These are phyloP conservation scores for Paratinospora sagittata DNA, from an alignment of 164 flowering plant genomes.

Conservation along the genomic window DNA sequence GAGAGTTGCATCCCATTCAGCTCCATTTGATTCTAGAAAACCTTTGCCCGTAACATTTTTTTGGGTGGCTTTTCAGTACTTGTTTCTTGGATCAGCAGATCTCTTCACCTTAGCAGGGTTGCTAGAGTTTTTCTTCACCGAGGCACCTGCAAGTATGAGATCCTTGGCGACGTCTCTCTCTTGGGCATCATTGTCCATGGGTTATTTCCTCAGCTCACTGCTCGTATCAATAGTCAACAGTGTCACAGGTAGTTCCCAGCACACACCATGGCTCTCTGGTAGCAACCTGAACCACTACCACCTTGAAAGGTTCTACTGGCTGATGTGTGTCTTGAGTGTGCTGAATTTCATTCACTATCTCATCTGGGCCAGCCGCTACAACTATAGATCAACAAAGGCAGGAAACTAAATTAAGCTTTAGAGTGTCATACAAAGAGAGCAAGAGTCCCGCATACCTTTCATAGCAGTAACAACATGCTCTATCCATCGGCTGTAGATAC, in stretches of 20 bases:
- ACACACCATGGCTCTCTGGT: slow-evolving; percentile 63
- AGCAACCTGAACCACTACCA: slow-evolving; percentile 62
- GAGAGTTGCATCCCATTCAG: slow-evolving; percentile 32
- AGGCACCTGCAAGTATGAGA: slow-evolving; percentile 79
- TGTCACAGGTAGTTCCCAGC: slow-evolving; percentile 28
- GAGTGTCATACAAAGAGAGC: neutral
- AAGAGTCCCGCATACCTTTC: slow-evolving; percentile 4
- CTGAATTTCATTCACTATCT: slow-evolving; percentile 68
- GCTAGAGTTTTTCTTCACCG: slow-evolving; percentile 87
- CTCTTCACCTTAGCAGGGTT: slow-evolving; percentile 80
- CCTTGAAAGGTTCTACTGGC: slow-evolving; percentile 76
- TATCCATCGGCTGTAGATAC: neutral
- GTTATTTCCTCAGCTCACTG: slow-evolving; percentile 77
- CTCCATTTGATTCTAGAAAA: slow-evolving; percentile 32
- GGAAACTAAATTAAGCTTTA: slow-evolving; percentile 1
- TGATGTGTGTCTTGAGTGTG: slow-evolving; percentile 59
- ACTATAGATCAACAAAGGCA: slow-evolving; percentile 34
- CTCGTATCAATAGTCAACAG: slow-evolving; percentile 57
- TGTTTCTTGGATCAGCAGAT: slow-evolving; percentile 85
- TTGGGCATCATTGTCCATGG: slow-evolving; percentile 78
- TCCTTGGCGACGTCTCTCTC: slow-evolving; percentile 81
- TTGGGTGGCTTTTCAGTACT: slow-evolving; percentile 75
- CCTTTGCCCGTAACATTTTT: slow-evolving; percentile 69
- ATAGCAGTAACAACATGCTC: neutral
- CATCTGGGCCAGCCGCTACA: slow-evolving; percentile 63